Conservation (phyloP, 768 basidiomycete species). For the Amanita fuliginea region DNA sequence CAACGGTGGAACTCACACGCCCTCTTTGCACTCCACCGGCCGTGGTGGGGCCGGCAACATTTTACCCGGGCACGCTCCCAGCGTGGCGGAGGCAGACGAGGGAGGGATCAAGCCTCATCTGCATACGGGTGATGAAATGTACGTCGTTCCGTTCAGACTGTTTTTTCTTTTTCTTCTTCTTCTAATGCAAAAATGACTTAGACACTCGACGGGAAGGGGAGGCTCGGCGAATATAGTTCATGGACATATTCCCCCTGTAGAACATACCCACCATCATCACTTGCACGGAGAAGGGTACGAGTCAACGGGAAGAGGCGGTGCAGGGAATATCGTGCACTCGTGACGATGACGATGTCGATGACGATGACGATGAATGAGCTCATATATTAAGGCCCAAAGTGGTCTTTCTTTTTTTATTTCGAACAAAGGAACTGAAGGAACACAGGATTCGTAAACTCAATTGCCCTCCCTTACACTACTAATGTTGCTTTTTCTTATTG, state of each 20-base stretch:
- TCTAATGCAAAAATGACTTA: too few species aligned
- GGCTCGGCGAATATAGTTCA: conserved; percentile 1
- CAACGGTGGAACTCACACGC: not conserved
- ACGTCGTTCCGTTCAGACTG: too few species aligned
- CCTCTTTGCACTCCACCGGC: conserved; percentile 36
- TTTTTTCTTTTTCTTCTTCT: too few species aligned
- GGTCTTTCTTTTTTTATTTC: too few species aligned
- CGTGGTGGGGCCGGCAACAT: conserved; percentile 61
- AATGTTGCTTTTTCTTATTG: too few species aligned
- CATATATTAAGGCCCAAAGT: not conserved
- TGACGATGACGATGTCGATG: too few species aligned
- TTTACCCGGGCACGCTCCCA: conserved; percentile 17
- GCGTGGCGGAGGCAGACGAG: conserved; percentile 17
- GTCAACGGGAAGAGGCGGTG: conserved; percentile 3
- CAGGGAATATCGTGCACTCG: not conserved
- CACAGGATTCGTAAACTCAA: too few species aligned
- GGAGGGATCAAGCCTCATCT: conserved; percentile 10
- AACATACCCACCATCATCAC: not conserved
- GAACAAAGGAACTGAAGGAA: too few species aligned
- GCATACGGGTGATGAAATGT: too few species aligned
- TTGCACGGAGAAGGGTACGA: not conserved
- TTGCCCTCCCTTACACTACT: too few species aligned
- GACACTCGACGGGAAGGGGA: conserved; percentile 5
- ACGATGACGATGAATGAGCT: too few species aligned
- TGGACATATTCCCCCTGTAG: not conserved